phyloP scores from a whole-genome alignment of 2,329 filamentous ascomycete species.

The Ramularia collo-cygni region DNA sequence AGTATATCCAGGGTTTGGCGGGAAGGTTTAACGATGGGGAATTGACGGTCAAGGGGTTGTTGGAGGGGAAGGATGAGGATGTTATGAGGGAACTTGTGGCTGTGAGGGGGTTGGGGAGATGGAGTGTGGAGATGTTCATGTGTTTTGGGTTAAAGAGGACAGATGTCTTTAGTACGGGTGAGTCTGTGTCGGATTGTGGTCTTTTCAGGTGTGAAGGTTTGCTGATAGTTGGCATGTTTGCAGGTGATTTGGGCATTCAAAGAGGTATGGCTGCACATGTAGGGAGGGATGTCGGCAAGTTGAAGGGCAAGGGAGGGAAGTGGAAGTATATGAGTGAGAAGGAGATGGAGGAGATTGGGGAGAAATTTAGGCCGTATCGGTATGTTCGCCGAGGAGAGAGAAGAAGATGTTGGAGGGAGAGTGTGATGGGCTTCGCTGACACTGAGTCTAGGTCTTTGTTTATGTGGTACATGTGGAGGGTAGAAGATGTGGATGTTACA shows the following conservation, averaged over 20 bases:
- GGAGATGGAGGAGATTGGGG: constrained; percentile 80
- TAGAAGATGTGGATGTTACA: constrained; percentile 17
- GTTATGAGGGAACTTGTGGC: constrained; percentile 75
- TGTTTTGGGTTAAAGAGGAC: constrained; percentile 90
- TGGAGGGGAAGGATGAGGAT: constrained; percentile 76
- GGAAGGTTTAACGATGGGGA: constrained; percentile 72
- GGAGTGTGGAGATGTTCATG: constrained; percentile 98
- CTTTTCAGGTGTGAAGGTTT: no score
- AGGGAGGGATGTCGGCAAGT: constrained; percentile 73
- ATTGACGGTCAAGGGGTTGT: constrained; percentile 67
- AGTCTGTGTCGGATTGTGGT: no score
- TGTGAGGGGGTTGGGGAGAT: constrained; percentile 77
- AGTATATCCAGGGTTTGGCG: constrained; percentile 83
- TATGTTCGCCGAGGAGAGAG: no score
- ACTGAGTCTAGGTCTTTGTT: constrained; percentile 61
- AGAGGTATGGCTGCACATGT: constrained; percentile 85
- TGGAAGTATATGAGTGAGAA: constrained; percentile 97
- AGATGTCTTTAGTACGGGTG: constrained; percentile 87
- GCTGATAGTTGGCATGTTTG: no score
- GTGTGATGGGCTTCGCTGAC: constrained; percentile 1
- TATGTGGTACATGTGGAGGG: constrained; percentile 96
- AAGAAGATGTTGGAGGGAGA: neutral
- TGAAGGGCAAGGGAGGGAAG: constrained; percentile 71
- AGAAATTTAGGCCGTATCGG: constrained; percentile 75
- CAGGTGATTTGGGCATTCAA: constrained; percentile 86